Percentiles rank a stretch among this genome's conserved stretches.
These are phyloP conservation scores for Ambrosiella xylebori DNA, from an alignment of 2,329 filamentous ascomycete species.

Conservation along the genomic window DNA sequence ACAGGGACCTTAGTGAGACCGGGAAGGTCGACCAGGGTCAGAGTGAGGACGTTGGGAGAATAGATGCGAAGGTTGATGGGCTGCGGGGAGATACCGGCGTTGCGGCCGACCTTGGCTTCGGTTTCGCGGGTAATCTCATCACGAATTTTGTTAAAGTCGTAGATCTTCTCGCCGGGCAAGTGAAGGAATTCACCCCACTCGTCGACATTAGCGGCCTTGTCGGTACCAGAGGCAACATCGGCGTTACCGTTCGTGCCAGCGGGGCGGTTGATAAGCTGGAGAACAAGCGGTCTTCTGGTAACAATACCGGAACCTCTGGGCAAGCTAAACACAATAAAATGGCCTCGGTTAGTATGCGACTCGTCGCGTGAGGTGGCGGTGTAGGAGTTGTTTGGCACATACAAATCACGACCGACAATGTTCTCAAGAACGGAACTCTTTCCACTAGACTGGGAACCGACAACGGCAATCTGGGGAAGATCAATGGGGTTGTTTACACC, in stretches of 20 bases:
- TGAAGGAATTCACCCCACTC: constrained; percentile 99
- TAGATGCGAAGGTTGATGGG: constrained; percentile 98
- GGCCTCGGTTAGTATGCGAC: constrained; percentile 14
- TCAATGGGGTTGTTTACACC: constrained; percentile 99
- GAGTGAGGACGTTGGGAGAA: constrained; percentile 91
- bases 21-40: constrained; percentile 91
- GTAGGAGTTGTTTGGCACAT: constrained; percentile 26
- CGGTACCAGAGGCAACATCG: constrained; percentile 48
- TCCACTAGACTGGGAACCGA: constrained; percentile 95
- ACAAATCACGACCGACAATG: constrained; percentile 98
- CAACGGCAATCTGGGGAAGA: constrained; percentile 92
- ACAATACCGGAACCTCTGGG: constrained; percentile 96
- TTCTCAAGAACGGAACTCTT: constrained; percentile 99
- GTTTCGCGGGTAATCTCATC: constrained; percentile 96
- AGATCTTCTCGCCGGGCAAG: constrained; percentile 92
- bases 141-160: constrained; percentile 94
- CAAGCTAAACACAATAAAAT: constrained; percentile 41
- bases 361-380: background rate
- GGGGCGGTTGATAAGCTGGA: constrained; percentile 91
- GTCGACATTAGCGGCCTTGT: constrained; percentile 78
- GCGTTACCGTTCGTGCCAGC: constrained; percentile 53
- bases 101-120: constrained; percentile 86
- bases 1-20: constrained; percentile 94
- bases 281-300: constrained; percentile 82
- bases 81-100: constrained; percentile 87